These are phyloP conservation scores for Sugiyamaella americana DNA, from an alignment of 805 yeast species.

Conservation along the genomic window DNA sequence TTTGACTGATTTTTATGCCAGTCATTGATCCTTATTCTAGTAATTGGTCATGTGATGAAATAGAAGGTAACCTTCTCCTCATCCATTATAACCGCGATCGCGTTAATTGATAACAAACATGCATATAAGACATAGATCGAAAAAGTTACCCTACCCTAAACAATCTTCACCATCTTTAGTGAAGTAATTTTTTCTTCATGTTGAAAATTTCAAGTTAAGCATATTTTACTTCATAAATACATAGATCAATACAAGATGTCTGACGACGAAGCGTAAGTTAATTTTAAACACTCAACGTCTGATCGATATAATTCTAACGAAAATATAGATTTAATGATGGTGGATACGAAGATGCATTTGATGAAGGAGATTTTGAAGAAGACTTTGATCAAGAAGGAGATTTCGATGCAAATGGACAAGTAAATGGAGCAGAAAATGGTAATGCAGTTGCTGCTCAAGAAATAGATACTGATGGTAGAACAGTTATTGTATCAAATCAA, in stretches of 20 bases:
- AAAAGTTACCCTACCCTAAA: too few relatives aligned
- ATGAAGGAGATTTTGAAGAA: constrained; percentile 72
- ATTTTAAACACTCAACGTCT: not conserved
- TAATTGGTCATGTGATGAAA: too few relatives aligned
- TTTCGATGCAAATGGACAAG: constrained; percentile 36
- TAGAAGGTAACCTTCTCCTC: too few relatives aligned
- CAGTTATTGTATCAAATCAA: constrained; percentile 54
- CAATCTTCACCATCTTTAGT: too few relatives aligned
- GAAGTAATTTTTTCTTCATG: not conserved
- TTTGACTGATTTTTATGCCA: too few relatives aligned
- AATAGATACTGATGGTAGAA: constrained; percentile 63
- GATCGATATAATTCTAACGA: constrained; percentile 1
- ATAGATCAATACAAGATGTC: constrained; percentile 29
- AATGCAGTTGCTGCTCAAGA: constrained; percentile 38
- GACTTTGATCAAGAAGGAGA: constrained; percentile 74
- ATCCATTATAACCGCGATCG: too few relatives aligned
- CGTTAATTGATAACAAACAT: too few relatives aligned
- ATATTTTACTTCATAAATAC: not conserved
- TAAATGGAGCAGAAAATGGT: constrained; percentile 31
- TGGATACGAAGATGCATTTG: constrained; percentile 32
- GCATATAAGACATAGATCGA: too few relatives aligned
- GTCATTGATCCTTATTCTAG: too few relatives aligned
- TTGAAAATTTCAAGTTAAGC: not conserved
- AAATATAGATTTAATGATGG: constrained; percentile 46
- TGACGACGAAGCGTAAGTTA: constrained; percentile 39